These are phyloP conservation scores for Pseudocercospora fijiensis DNA, from an alignment of 2,329 filamentous ascomycete genomes.

Conservation along the genomic window DNA sequence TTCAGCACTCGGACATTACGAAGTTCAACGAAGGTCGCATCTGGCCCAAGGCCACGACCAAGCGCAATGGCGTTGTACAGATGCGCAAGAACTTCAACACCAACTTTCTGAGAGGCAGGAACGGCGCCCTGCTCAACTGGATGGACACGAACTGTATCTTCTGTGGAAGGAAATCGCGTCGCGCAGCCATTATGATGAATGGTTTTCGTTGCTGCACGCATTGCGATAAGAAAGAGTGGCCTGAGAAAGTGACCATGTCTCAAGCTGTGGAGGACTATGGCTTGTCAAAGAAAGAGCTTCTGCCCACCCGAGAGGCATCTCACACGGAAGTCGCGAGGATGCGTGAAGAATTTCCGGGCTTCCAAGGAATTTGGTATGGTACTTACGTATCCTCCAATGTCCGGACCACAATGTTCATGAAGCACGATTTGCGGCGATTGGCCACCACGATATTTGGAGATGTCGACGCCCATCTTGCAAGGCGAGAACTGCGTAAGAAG, in stretches of 20 bases:
- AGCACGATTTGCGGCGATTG: constrained; percentile 28
- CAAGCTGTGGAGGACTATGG: constrained; percentile 28
- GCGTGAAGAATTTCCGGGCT: background rate
- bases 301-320: constrained; percentile 17
- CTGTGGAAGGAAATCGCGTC: constrained; percentile 32
- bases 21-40: constrained; percentile 15
- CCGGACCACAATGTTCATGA: constrained; percentile 33
- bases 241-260: constrained; percentile 36
- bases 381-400: constrained; percentile 26
- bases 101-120: constrained; percentile 19
- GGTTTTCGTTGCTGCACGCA: constrained; percentile 32
- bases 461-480: constrained; percentile 21
- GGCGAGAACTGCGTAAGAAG: constrained; percentile 13
- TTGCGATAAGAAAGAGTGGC: constrained; percentile 35
- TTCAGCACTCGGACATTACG: constrained; percentile 30
- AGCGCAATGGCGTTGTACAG: background rate
- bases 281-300: constrained; percentile 29
- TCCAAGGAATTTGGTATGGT: constrained; percentile 30
- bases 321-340: background rate
- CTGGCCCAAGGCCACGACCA: constrained; percentile 8
- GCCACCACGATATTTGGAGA: constrained; percentile 28
- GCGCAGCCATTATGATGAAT: constrained; percentile 34
- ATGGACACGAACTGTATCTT: constrained; percentile 32
- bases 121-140: constrained; percentile 29
- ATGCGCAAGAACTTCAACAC: constrained; percentile 5